Percentiles rank a stretch among this genome's conserved stretches.
phyloP scores from a whole-genome alignment of 257 asterid species.

The Leptodermis oblonga region DNA sequence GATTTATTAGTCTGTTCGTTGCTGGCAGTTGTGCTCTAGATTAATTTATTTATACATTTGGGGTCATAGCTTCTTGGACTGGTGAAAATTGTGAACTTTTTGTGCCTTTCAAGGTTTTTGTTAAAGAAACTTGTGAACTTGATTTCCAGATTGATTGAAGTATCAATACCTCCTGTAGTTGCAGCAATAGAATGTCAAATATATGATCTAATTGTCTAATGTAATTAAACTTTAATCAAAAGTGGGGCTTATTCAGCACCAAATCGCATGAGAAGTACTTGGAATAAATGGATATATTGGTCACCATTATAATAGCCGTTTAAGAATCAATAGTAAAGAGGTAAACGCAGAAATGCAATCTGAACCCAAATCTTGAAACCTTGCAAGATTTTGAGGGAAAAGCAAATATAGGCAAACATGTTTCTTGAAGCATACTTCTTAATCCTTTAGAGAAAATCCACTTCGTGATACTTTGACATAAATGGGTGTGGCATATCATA shows the following conservation, averaged over 20 bases:
- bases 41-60: background rate
- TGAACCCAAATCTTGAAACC: too few relatives aligned
- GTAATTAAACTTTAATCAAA: background rate
- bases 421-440: too few relatives aligned
- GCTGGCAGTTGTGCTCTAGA: background rate
- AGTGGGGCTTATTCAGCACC: background rate
- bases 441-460: too few relatives aligned
- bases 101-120: background rate
- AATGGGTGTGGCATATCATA: too few relatives aligned
- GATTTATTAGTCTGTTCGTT: background rate
- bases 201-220: background rate
- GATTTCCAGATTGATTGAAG: background rate
- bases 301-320: background rate
- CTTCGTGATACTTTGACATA: too few relatives aligned
- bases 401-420: too few relatives aligned
- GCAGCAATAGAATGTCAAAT: background rate
- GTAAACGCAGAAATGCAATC: too few relatives aligned
- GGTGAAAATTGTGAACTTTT: background rate
- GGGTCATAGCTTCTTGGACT: background rate
- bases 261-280: background rate
- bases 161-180: background rate
- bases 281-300: background rate
- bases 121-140: background rate
- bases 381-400: too few relatives aligned
- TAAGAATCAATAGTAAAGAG: too few relatives aligned